Evolutionary conservation across 2,329 filamentous ascomycete species (phyloP).

Genomic region (Aspergillus brasiliensis): DNA sequence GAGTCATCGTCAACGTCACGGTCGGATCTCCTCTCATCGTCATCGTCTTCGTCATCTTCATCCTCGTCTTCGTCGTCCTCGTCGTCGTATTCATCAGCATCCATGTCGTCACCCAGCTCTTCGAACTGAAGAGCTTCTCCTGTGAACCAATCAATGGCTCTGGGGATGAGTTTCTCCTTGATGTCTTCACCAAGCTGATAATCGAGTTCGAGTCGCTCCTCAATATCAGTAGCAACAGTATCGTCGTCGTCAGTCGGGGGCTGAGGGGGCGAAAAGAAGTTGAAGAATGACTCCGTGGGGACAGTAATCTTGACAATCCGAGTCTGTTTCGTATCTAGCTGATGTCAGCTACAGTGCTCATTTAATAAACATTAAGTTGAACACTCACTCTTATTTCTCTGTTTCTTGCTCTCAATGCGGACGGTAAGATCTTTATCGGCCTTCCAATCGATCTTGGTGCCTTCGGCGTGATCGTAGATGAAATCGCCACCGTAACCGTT

Average conservation of each 20-base stretch:
- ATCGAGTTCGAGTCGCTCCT: conserved; percentile 96
- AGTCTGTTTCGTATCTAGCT: conserved; percentile 93
- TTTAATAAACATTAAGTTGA: neutral
- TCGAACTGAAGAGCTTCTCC: conserved; percentile 96
- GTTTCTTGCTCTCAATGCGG: conserved; percentile 97
- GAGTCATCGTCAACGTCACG: conserved; percentile 64
- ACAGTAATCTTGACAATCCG: conserved; percentile 99
- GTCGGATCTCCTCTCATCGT: conserved; percentile 71
- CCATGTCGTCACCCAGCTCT: conserved; percentile 83
- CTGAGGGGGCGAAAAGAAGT: conserved; percentile 97
- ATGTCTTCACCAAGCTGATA: conserved; percentile 99
- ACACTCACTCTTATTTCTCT: conserved; percentile 96
- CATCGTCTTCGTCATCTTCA: conserved; percentile 83
- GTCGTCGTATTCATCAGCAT: conserved; percentile 81
- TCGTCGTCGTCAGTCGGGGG: conserved; percentile 70
- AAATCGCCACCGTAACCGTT: conserved; percentile 98
- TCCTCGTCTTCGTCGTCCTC: conserved; percentile 89
- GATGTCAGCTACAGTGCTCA: conserved; percentile 13
- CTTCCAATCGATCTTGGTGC: conserved; percentile 98
- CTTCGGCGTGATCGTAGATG: conserved; percentile 98
- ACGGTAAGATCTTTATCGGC: conserved; percentile 89
- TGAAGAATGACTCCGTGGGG: conserved; percentile 97
- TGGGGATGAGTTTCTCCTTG: conserved; percentile 99
- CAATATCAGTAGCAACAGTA: conserved; percentile 83
- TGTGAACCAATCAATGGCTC: conserved; percentile 99